Evolutionary conservation across 768 basidiomycete species (phyloP), one percentile per base, ranked within the genome.

Genomic region (Kwoniella sp.): DNA sequence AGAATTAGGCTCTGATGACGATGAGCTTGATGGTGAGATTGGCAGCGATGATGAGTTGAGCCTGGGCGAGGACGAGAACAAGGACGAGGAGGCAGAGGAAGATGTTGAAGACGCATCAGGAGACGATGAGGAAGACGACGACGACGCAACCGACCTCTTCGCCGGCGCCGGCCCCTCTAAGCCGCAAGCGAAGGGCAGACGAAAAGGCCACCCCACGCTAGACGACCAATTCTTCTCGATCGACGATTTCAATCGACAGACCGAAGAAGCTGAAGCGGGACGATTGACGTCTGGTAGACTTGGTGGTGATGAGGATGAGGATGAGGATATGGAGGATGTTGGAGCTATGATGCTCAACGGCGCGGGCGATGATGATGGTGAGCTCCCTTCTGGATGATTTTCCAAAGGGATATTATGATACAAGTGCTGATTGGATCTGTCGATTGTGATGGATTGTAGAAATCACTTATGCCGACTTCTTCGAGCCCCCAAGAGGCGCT

Each of bases 171-270:
- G 69, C 1, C 74, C 71, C 4, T 73, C 73, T 6, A 61, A 65
- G 24, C 54, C 58, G 36, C 40, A 54, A 29, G 8, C 26, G 30
- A 48, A 53, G 46, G 44, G 52, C n/a, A 58, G 30, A 54, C 17
- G 21, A 27, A 74, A 76, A 61, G 66, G 60, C n/a, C 81, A 83
- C 60, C 80, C 84, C 5, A 84, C 84, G 47, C 85, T 97, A 27
- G 88, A 97, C 78, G 95, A 98, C 76, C 86, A 84, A 15, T 98
- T 98, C 82, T 98, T 98, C 80, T 85, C 89, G 65, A 84, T 99
- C 51, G 86, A 86, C 27, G 83, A 86, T 21, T 99, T 99, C 83
- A 96, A 98, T 72, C 84, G 87, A 1, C 87, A 92, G 77, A 88
- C 88, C 1, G 90, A 91, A 77, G 86, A 85, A 68, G 85, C 87